Evolutionary conservation across 805 yeast genomes (phyloP).

Genomic region (Alloascoidea africana): DNA sequence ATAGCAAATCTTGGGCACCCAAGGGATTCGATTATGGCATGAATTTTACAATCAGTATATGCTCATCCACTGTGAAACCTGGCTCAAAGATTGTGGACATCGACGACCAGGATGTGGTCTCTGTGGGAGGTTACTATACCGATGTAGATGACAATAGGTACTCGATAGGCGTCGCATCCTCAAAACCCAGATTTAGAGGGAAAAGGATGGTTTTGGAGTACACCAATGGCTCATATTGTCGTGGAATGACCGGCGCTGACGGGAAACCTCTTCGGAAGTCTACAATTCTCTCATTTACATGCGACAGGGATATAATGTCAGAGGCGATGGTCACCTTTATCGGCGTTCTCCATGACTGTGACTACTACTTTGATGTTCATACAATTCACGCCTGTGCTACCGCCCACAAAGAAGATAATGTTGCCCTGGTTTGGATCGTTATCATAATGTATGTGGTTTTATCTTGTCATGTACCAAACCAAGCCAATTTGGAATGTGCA

Average conservation of each 20-base stretch:
- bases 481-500: background rate
- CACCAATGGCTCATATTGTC: slow-evolving; percentile 49
- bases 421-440: slow-evolving; percentile 1
- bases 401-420: slow-evolving; percentile 41
- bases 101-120: slow-evolving; percentile 23
- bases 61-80: slow-evolving; percentile 36
- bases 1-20: slow-evolving; percentile 41
- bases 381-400: slow-evolving; percentile 83
- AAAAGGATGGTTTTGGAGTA: slow-evolving; percentile 57
- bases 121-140: slow-evolving; percentile 33
- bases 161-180: slow-evolving; percentile 42
- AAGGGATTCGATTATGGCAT: slow-evolving; percentile 53
- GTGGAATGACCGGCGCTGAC: slow-evolving; percentile 18
- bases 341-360: slow-evolving; percentile 63
- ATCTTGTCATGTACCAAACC: slow-evolving; percentile 12
- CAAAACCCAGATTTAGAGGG: slow-evolving; percentile 55
- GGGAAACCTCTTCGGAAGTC: slow-evolving; percentile 41
- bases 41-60: slow-evolving; percentile 65
- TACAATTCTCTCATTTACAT: slow-evolving; percentile 54
- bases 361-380: slow-evolving; percentile 70
- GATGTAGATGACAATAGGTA: slow-evolving; percentile 26
- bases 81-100: slow-evolving; percentile 19
- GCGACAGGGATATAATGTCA: slow-evolving; percentile 59
- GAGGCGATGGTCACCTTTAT: slow-evolving; percentile 55
- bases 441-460: background rate